Conservation (phyloP, 495 filamentous ascomycete species). For the Hypoxylon subgilvum region DNA sequence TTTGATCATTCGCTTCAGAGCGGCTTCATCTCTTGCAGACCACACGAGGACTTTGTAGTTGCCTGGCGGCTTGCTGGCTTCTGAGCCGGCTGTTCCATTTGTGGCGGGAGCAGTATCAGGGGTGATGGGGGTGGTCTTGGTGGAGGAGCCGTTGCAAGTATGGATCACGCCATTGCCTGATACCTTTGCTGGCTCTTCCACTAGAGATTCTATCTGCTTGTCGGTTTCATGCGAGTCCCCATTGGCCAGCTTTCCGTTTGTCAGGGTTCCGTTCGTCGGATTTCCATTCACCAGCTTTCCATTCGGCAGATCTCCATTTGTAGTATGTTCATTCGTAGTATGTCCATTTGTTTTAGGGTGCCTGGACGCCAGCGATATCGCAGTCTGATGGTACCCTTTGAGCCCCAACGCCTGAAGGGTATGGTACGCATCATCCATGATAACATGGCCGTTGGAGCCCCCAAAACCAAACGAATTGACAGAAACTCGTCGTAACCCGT, state of each 20-base stretch:
- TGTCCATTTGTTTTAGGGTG: constrained; percentile 6
- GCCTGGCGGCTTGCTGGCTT: neutral
- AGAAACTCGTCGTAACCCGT: constrained; percentile 49
- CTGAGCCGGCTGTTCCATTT: neutral
- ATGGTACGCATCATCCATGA: constrained; percentile 54
- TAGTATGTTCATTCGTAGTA: neutral
- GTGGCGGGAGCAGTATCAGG: no score
- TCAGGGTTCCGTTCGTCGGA: no score
- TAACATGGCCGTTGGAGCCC: constrained; percentile 62
- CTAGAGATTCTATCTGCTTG: no score
- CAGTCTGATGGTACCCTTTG: constrained; percentile 37
- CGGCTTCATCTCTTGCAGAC: constrained; percentile 40
- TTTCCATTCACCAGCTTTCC: no score
- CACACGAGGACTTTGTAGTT: constrained; percentile 36
- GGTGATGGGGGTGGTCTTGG: no score
- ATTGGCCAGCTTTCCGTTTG: neutral
- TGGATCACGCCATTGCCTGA: no score
- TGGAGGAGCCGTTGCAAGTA: no score
- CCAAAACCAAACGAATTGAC: constrained; percentile 67
- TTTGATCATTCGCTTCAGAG: constrained; percentile 28
- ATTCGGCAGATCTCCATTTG: neutral
- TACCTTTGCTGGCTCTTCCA: no score
- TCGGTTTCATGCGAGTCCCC: neutral
- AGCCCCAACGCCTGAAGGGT: constrained; percentile 23
- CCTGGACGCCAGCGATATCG: no score